Evolutionary conservation across 345 rosid genomes (phyloP).

Genomic region (Populus deltoides): DNA sequence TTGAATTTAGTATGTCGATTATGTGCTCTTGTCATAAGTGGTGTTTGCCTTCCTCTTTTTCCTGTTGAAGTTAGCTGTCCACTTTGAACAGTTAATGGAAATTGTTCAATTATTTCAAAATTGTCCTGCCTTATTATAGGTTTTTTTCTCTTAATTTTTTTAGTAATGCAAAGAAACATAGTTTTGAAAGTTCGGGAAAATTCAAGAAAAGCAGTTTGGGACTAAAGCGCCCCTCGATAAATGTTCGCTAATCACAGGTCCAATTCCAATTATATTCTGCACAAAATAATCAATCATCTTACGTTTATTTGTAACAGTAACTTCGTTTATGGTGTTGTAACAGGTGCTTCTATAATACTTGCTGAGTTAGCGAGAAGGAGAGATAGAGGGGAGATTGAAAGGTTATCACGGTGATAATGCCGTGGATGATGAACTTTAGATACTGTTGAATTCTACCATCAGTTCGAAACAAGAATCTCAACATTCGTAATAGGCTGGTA

Average conservation of each 20-base stretch:
- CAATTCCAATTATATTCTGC: background rate
- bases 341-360: conserved; percentile 36
- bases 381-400: too few relatives aligned
- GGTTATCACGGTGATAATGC: too few relatives aligned
- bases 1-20: background rate
- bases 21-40: background rate
- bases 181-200: background rate
- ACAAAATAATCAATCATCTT: background rate
- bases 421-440: too few relatives aligned
- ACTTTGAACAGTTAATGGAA: background rate
- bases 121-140: background rate
- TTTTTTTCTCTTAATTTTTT: background rate
- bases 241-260: background rate
- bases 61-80: background rate
- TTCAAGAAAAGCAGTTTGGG: background rate
- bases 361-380: too few relatives aligned
- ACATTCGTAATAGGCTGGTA: too few relatives aligned
- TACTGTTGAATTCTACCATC: too few relatives aligned
- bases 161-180: background rate
- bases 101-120: background rate
- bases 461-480: too few relatives aligned
- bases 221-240: background rate
- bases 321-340: conserved; percentile 11
- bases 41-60: background rate
- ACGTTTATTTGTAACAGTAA: background rate